phyloP scores from a whole-genome alignment of 2,329 filamentous ascomycete genomes.

The Trichophyton benhamiae region DNA sequence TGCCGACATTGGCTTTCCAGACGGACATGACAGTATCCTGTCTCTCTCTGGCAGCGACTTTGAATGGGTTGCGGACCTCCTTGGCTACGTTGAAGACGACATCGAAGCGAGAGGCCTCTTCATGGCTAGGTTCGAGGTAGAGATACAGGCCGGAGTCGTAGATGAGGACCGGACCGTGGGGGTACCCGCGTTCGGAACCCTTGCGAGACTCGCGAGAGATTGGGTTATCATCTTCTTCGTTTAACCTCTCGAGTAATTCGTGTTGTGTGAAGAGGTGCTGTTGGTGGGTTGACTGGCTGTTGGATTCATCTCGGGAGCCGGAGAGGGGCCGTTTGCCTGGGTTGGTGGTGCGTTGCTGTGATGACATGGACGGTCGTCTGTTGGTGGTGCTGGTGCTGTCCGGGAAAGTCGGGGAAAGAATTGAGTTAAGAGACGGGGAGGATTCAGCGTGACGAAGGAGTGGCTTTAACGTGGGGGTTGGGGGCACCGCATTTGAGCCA shows the following conservation, averaged over 20 bases:
- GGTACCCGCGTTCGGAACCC: constrained; percentile 51
- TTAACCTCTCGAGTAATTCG: constrained; percentile 36
- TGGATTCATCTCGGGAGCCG: constrained; percentile 21
- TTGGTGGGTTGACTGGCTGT: constrained; percentile 16
- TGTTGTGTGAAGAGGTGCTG: constrained; percentile 13
- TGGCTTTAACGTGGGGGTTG: constrained; percentile 42
- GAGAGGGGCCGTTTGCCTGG: constrained; percentile 21
- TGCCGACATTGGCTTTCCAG: constrained; percentile 37
- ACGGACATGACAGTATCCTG: constrained; percentile 32
- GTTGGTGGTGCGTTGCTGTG: neutral
- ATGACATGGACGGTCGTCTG: neutral
- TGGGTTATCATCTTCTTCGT: constrained; percentile 35
- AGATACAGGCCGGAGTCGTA: constrained; percentile 51
- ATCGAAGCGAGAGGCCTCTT: constrained; percentile 49
- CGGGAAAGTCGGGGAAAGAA: constrained; percentile 37
- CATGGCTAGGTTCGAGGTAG: constrained; percentile 49
- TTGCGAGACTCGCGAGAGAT: constrained; percentile 44
- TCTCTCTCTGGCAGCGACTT: constrained; percentile 17
- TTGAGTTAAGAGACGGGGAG: constrained; percentile 44
- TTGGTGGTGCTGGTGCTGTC: neutral
- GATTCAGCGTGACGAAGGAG: constrained; percentile 50
- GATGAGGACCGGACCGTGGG: constrained; percentile 51
- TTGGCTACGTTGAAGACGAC: constrained; percentile 55
- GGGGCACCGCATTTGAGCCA: constrained; percentile 35
- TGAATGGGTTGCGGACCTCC: constrained; percentile 51